These are phyloP conservation scores for Hypoxylon subgilvum DNA, from an alignment of 495 filamentous ascomycete genomes.

Conservation along the genomic window DNA sequence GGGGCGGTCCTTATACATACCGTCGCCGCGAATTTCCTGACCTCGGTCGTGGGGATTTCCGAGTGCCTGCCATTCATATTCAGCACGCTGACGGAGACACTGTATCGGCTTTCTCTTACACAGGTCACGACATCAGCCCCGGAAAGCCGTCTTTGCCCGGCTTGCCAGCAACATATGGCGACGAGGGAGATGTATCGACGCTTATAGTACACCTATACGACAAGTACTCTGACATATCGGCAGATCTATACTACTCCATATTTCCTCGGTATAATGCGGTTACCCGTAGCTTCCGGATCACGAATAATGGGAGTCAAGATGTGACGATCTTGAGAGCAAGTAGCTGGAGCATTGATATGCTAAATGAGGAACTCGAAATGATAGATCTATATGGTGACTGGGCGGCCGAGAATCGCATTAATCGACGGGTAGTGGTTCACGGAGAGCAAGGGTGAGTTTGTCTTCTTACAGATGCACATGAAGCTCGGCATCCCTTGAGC, in stretches of 20 bases:
- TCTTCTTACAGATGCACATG: not conserved
- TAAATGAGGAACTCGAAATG: conserved; percentile 61
- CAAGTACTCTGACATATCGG: conserved; percentile 54
- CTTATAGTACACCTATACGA: conserved; percentile 59
- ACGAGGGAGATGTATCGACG: conserved; percentile 56
- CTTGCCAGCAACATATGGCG: conserved; percentile 58
- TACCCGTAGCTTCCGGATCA: conserved; percentile 58
- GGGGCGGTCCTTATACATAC: conserved; percentile 53
- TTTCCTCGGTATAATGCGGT: conserved; percentile 60
- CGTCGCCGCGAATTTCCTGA: conserved; percentile 62
- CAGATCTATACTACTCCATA: conserved; percentile 60
- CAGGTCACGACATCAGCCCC: conserved; percentile 48
- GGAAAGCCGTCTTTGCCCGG: conserved; percentile 57
- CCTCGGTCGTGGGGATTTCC: conserved; percentile 60
- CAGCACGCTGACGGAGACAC: conserved; percentile 57
- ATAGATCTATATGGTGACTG: conserved; percentile 60
- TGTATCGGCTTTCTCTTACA: conserved; percentile 56
- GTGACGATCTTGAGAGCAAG: conserved; percentile 57
- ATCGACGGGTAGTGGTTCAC: conserved; percentile 43
- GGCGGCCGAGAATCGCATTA: conserved; percentile 52
- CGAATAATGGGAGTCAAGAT: conserved; percentile 54
- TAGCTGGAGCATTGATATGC: conserved; percentile 60
- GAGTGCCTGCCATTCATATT: conserved; percentile 60
- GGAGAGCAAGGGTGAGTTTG: conserved; percentile 40
- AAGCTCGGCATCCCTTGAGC: too few relatives aligned